phyloP scores from a whole-genome alignment of 768 basidiomycete genomes.

The Lentinula lateritia region DNA sequence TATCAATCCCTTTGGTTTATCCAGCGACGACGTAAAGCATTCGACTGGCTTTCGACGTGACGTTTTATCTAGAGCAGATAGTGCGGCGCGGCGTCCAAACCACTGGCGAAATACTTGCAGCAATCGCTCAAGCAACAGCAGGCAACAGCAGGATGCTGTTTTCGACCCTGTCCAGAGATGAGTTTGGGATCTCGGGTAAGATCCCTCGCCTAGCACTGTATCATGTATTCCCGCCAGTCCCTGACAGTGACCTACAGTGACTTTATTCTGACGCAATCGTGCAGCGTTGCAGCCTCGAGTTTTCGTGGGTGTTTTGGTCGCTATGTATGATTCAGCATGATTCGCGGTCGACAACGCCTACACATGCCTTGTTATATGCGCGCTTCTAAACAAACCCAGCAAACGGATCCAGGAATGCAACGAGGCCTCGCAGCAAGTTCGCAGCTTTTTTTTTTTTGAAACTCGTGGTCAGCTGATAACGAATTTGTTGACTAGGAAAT shows the following conservation, averaged over 20 bases:
- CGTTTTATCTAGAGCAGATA: neutral
- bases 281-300: neutral
- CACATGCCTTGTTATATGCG: neutral
- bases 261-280: neutral
- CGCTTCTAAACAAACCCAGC: neutral
- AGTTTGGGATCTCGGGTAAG: neutral
- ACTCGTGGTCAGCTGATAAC: neutral
- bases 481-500: neutral
- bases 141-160: neutral
- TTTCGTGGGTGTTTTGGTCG: neutral
- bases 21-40: neutral
- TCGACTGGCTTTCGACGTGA: neutral
- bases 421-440: neutral
- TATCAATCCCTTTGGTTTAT: neutral
- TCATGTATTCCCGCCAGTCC: neutral
- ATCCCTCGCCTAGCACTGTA: neutral
- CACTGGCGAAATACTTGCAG: neutral
- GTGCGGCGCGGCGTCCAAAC: neutral
- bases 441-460: neutral
- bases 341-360: neutral
- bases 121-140: neutral
- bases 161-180: neutral
- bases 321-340: neutral
- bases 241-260: neutral
- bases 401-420: neutral